Conservation (phyloP, 2,329 filamentous ascomycete genomes). For the Hypoxylon sp. region DNA sequence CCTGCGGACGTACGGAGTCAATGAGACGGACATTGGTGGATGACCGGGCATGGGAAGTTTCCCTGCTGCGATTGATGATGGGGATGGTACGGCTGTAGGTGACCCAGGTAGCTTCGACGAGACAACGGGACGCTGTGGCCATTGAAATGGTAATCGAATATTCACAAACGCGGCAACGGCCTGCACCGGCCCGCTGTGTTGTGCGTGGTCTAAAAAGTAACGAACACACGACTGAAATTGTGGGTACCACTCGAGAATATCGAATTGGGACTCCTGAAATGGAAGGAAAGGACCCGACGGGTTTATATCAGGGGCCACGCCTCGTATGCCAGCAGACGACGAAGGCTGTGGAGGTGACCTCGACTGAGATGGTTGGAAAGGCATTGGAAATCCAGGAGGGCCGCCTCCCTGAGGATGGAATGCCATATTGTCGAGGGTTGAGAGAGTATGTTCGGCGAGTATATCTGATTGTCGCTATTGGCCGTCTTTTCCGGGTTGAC, state of each 20-base stretch:
- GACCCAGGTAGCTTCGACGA: slow-evolving; percentile 58
- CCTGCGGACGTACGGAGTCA: slow-evolving; percentile 91
- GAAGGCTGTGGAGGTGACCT: slow-evolving; percentile 49
- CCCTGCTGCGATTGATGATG: slow-evolving; percentile 48
- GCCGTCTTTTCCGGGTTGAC: slow-evolving; percentile 19
- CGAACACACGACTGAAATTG: slow-evolving; percentile 90
- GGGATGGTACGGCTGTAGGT: slow-evolving; percentile 55
- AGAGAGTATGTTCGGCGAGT: slow-evolving; percentile 14
- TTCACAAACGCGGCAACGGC: slow-evolving; percentile 92
- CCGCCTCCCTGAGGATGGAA: slow-evolving; percentile 48
- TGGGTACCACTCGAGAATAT: slow-evolving; percentile 94
- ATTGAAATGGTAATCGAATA: slow-evolving; percentile 90
- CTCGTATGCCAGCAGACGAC: slow-evolving; percentile 41
- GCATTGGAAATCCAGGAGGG: slow-evolving; percentile 46
- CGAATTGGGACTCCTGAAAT: slow-evolving; percentile 65
- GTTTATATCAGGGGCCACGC: slow-evolving; percentile 44
- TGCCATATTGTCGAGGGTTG: slow-evolving; percentile 46
- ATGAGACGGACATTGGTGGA: slow-evolving; percentile 68
- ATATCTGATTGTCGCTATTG: slow-evolving; percentile 16
- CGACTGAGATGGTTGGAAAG: slow-evolving; percentile 46
- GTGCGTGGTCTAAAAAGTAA: slow-evolving; percentile 93
- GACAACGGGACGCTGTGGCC: slow-evolving; percentile 62
- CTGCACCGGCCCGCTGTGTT: slow-evolving; percentile 86
- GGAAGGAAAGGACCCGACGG: slow-evolving; percentile 47
- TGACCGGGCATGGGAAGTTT: slow-evolving; percentile 51